Conservation (phyloP, 139 green algal genomes). For the Haematococcus lacustris region DNA sequence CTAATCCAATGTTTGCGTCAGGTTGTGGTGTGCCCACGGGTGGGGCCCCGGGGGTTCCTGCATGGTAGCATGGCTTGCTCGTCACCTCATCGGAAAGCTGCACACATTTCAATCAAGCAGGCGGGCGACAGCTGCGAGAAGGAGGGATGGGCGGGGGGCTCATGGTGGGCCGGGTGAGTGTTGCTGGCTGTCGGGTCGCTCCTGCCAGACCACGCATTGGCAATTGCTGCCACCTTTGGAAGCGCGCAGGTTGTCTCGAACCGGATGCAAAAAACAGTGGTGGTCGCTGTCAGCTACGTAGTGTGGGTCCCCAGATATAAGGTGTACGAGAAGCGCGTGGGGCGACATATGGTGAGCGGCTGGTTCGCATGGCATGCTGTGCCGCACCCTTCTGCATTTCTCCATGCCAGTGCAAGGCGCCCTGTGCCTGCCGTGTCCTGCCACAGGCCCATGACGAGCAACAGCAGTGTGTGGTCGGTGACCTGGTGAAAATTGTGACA, state of each 20-base stretch:
- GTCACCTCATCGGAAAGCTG: too few species aligned
- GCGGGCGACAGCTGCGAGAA: too few species aligned
- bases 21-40: too few species aligned
- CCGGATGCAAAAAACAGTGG: slow-evolving; percentile 56
- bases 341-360: slow-evolving; percentile 30
- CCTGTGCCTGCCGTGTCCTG: background rate
- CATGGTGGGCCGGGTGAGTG: too few species aligned
- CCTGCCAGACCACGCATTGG: too few species aligned
- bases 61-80: too few species aligned
- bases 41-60: too few species aligned
- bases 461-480: slow-evolving; percentile 38
- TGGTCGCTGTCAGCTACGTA: slow-evolving; percentile 46
- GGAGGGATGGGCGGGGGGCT: too few species aligned
- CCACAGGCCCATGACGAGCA: slow-evolving; percentile 39
- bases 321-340: slow-evolving; percentile 40
- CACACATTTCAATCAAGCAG: too few species aligned
- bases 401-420: background rate
- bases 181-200: too few species aligned
- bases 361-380: background rate
- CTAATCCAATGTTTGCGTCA: too few species aligned
- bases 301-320: slow-evolving; percentile 52
- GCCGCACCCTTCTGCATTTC: background rate
- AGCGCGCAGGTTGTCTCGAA: slow-evolving; percentile 49
- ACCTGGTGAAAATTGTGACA: slow-evolving; percentile 42
- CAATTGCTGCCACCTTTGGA: too few species aligned